Evolutionary conservation across 441 rosid genomes (phyloP), one percentile per base, ranked within the genome.

Genomic region (Arabidopsis hybrid): DNA sequence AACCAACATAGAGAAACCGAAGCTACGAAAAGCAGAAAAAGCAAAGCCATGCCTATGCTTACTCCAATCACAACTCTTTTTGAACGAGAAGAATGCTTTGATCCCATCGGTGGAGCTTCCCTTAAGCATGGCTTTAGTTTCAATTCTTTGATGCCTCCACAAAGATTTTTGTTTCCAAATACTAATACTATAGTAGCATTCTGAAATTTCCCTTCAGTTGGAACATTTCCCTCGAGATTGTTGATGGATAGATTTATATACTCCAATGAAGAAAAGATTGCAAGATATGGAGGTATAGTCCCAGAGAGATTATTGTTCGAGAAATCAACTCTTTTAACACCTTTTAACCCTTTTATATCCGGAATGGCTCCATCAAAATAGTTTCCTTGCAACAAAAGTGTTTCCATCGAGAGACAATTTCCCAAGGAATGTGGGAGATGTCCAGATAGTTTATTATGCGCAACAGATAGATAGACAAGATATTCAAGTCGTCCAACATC

Each of bases 331-430:
- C 14, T 14, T 34, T 5, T 46, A 10, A 64, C 16, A 46, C 43
- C 56, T 2, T 8, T 6, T 9, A 64, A 5, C 9, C 56, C 42
- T n/a, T 1, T 14, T 14, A 64, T 46, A 64, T 64, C 32, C 1
- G 68, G 68, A 64, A 64, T 47, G 9, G 11, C 7, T 16, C 83
- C 83, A 5, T 17, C 18, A 35, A 79, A 73, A n/a, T 26, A 17
- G 58, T 73, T 82, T 3, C 32, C 32, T 32, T 32, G 68, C 36
- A 64, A 0, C 2, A 0, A 10, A 32, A 64, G 31, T 3, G 0
- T 0, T 47, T 64, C 32, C 31, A 63, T 8, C 1, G 55, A 7
- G 31, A 63, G 55, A 31, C 55, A 63, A 0, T 46, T 46, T 46
- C 68, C 68, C 38, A 63, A 46, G 5, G 40, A 1, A 2, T n/a